phyloP scores from a whole-genome alignment of 257 asterid genomes.

The Cynanchum wilfordii region DNA sequence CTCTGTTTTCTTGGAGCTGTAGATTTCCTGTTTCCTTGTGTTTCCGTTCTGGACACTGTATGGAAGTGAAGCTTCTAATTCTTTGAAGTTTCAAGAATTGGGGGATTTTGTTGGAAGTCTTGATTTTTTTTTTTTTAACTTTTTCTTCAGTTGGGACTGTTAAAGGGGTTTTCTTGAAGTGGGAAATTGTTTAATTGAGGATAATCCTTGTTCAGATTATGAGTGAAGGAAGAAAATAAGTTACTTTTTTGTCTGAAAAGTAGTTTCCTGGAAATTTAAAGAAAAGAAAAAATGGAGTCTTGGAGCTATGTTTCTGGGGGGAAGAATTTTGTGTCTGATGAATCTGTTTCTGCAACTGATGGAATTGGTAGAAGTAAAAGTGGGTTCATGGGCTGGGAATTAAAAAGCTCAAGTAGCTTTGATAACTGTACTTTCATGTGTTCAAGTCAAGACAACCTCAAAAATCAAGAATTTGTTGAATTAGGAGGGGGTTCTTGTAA shows the following conservation, averaged over 20 bases:
- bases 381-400: constrained; percentile 28
- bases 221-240: not conserved
- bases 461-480: constrained; percentile 23
- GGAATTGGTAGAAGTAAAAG: constrained; percentile 16
- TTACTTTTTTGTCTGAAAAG: not conserved
- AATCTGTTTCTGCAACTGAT: constrained; percentile 27
- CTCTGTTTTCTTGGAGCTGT: not conserved
- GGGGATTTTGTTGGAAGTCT: not conserved
- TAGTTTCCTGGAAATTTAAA: not conserved
- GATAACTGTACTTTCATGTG: constrained; percentile 13
- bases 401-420: constrained; percentile 23
- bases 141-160: not conserved
- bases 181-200: not conserved
- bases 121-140: not conserved
- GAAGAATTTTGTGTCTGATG: constrained; percentile 23
- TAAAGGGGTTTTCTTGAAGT: not conserved
- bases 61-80: not conserved
- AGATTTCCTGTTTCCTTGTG: constrained; percentile 2
- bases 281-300: constrained; percentile 23
- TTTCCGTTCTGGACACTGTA: not conserved
- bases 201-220: constrained; percentile 3
- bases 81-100: not conserved
- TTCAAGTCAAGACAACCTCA: constrained; percentile 19
- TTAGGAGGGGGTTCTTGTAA: constrained; percentile 18
- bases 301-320: constrained; percentile 31